Evolutionary conservation across 192 early-diverging fungal species (phyloP).

Genomic region (Jimgerdemannia flammicorona): DNA sequence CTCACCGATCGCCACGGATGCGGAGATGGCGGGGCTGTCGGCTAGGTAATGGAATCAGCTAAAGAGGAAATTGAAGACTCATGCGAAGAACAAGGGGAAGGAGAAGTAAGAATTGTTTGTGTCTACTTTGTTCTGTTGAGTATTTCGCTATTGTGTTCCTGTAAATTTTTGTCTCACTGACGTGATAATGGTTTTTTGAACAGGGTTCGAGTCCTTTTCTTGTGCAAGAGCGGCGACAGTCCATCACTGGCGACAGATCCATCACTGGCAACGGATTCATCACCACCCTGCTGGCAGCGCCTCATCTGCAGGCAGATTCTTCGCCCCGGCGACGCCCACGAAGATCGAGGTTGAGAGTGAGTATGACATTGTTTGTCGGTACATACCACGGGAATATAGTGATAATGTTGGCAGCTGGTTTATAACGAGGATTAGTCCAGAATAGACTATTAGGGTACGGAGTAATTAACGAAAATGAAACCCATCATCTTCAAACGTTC

Average conservation of each 20-base stretch:
- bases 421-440: no score
- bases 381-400: no score
- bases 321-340: conserved; percentile 21
- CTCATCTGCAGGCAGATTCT: neutral
- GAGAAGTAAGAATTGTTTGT: conserved; percentile 56
- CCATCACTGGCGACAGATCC: no score
- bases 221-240: no score
- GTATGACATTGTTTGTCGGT: neutral
- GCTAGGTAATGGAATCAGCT: conserved; percentile 83
- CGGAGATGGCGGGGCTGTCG: conserved; percentile 77
- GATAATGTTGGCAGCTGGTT: no score
- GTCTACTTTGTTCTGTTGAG: conserved; percentile 45
- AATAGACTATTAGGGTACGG: no score
- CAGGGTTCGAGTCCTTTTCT: conserved; percentile 50
- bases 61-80: conserved; percentile 84
- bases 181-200: no score
- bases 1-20: conserved; percentile 29
- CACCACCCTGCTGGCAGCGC: neutral
- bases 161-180: no score
- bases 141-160: conserved; percentile 18
- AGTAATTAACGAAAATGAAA: no score
- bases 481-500: no score
- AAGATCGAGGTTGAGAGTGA: conserved; percentile 29
- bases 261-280: neutral
- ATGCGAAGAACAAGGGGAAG: conserved; percentile 69